Percentiles rank a stretch among this genome's conserved stretches.
Conservation (phyloP, 2,329 filamentous ascomycete species). For the Cladosporium sphaerospermum region DNA sequence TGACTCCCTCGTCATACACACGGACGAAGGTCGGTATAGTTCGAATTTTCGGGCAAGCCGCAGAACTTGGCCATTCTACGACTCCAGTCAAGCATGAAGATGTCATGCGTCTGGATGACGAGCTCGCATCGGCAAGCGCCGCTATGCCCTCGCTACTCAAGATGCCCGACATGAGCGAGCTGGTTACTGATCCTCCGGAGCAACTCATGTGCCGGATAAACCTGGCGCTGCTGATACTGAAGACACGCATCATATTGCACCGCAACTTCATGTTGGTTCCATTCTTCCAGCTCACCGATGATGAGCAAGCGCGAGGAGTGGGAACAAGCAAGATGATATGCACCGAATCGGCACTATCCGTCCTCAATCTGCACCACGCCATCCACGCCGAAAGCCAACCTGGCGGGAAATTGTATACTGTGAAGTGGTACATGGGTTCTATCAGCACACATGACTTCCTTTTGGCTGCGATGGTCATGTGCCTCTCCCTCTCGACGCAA, state of each 20-base stretch:
- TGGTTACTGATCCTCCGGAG: conserved; percentile 44
- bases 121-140: conserved; percentile 31
- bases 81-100: conserved; percentile 31
- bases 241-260: conserved; percentile 49
- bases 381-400: conserved; percentile 44
- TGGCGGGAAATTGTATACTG: conserved; percentile 38
- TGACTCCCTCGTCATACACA: conserved; percentile 32
- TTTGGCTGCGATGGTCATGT: conserved; percentile 44
- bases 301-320: conserved; percentile 29
- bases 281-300: conserved; percentile 21
- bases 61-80: conserved; percentile 34
- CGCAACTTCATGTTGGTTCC: conserved; percentile 43
- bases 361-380: conserved; percentile 45
- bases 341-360: conserved; percentile 42
- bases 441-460: conserved; percentile 44
- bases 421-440: conserved; percentile 43
- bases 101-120: conserved; percentile 34
- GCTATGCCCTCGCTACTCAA: conserved; percentile 32
- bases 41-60: conserved; percentile 34
- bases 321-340: conserved; percentile 36
- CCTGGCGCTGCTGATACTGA: conserved; percentile 47
- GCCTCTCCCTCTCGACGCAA: conserved; percentile 36
- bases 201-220: conserved; percentile 48
- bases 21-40: conserved; percentile 31
- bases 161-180: conserved; percentile 35